These are phyloP conservation scores for Citrus medica DNA, from an alignment of 345 rosid species.

Conservation along the genomic window DNA sequence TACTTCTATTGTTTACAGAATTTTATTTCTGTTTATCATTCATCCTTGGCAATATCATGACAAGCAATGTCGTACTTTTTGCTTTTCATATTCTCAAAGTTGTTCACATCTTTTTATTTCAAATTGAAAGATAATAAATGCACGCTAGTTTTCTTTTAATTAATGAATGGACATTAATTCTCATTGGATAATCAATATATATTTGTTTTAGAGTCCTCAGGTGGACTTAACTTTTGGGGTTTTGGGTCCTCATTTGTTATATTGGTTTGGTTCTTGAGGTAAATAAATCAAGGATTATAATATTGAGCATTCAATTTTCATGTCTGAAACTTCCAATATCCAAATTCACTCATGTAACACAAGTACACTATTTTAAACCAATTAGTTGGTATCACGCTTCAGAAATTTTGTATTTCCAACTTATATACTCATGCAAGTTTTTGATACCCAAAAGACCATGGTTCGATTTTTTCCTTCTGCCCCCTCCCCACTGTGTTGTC, in stretches of 20 bases:
- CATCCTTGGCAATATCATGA: too few species aligned
- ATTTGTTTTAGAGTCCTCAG: background rate
- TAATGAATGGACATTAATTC: too few species aligned
- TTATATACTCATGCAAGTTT: background rate
- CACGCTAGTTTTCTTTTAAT: too few species aligned
- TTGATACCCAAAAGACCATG: too few species aligned
- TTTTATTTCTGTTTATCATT: too few species aligned
- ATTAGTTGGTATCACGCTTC: background rate
- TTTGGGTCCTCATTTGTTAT: background rate
- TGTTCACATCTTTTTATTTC: too few species aligned
- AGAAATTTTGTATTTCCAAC: conserved; percentile 4
- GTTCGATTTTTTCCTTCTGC: background rate
- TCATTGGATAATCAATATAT: background rate
- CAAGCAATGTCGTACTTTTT: too few species aligned
- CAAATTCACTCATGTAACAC: background rate
- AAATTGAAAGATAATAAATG: too few species aligned
- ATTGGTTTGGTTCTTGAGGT: background rate
- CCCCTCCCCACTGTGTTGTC: background rate
- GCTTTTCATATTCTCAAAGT: too few species aligned
- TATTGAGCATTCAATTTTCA: background rate
- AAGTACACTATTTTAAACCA: background rate
- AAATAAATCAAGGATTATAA: background rate
- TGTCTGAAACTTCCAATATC: background rate
- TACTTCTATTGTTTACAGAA: too few species aligned
- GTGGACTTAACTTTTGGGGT: background rate